Conservation (phyloP, 2,329 filamentous ascomycete species). For the Chaetomiaceae sp. region DNA sequence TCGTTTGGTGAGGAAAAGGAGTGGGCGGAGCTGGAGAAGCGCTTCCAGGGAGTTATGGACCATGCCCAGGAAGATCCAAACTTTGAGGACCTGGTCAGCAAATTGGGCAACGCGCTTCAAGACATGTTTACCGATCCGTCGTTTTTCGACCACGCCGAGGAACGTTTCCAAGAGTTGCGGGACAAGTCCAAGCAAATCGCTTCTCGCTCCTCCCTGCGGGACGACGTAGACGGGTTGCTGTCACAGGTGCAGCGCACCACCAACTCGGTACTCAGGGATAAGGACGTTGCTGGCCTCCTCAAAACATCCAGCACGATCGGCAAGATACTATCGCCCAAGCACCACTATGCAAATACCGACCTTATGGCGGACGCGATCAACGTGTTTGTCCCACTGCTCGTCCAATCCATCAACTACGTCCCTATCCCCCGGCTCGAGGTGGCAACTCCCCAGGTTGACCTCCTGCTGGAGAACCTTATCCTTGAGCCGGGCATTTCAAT, state of each 20-base stretch:
- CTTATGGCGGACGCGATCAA: constrained; percentile 72
- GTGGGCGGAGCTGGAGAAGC: constrained; percentile 70
- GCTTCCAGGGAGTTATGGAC: constrained; percentile 65
- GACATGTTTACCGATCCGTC: constrained; percentile 79
- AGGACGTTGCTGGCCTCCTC: constrained; percentile 65
- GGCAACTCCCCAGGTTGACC: constrained; percentile 74
- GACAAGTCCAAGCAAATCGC: constrained; percentile 58
- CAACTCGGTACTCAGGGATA: constrained; percentile 63
- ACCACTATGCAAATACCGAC: constrained; percentile 61
- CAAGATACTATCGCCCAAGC: constrained; percentile 61
- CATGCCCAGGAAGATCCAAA: constrained; percentile 74
- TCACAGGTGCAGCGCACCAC: constrained; percentile 64
- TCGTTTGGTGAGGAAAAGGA: constrained; percentile 70
- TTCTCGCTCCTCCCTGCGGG: constrained; percentile 60
- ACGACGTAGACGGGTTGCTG: constrained; percentile 69
- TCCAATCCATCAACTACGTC: constrained; percentile 76
- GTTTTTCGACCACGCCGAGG: constrained; percentile 72
- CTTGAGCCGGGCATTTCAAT: constrained; percentile 81
- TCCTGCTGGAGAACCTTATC: constrained; percentile 85
- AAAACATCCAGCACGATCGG: constrained; percentile 64
- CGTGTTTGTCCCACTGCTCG: constrained; percentile 72
- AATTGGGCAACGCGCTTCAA: constrained; percentile 70
- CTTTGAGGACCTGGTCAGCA: constrained; percentile 71
- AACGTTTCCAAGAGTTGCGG: constrained; percentile 47
- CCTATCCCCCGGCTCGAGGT: constrained; percentile 90